Conservation (phyloP, 2,329 filamentous ascomycete species). For the Nannizziopsis arthrosporioides region DNA sequence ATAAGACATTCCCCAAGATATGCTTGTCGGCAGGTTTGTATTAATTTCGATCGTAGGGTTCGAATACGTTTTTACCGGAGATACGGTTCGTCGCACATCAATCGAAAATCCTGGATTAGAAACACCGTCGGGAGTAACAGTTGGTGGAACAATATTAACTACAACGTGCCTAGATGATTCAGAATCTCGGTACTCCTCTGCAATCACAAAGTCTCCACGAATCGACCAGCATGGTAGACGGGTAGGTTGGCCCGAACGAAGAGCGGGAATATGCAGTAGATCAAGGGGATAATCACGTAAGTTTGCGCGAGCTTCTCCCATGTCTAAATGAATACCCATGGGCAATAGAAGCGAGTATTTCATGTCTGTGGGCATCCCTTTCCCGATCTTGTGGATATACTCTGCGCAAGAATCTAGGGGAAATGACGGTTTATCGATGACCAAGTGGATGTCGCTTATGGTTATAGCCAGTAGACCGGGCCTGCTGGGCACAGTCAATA, state of each 20-base stretch:
- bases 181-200: slow-evolving; percentile 75
- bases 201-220: slow-evolving; percentile 85
- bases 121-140: slow-evolving; percentile 44
- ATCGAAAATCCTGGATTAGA: slow-evolving; percentile 60
- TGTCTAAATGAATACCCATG: slow-evolving; percentile 76
- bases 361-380: slow-evolving; percentile 88
- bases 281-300: slow-evolving; percentile 90
- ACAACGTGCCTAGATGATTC: slow-evolving; percentile 70
- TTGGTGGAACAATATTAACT: slow-evolving; percentile 72
- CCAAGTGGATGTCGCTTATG: slow-evolving; percentile 72
- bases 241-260: slow-evolving; percentile 67
- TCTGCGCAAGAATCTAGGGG: slow-evolving; percentile 67
- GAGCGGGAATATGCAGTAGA: slow-evolving; percentile 73
- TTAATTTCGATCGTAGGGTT: slow-evolving; percentile 88
- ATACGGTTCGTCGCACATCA: slow-evolving; percentile 79
- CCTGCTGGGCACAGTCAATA: slow-evolving; percentile 72
- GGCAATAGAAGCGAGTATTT: slow-evolving; percentile 81
- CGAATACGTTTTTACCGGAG: slow-evolving; percentile 91
- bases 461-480: slow-evolving; percentile 71
- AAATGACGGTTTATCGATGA: slow-evolving; percentile 87
- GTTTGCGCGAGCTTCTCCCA: slow-evolving; percentile 79
- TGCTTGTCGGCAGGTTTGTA: slow-evolving; percentile 77
- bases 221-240: slow-evolving; percentile 71
- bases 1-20: slow-evolving; percentile 96
- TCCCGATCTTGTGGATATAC: slow-evolving; percentile 82